Evolutionary conservation across 192 early-diverging fungal genomes (phyloP).

Genomic region (Coemansia sp.): DNA sequence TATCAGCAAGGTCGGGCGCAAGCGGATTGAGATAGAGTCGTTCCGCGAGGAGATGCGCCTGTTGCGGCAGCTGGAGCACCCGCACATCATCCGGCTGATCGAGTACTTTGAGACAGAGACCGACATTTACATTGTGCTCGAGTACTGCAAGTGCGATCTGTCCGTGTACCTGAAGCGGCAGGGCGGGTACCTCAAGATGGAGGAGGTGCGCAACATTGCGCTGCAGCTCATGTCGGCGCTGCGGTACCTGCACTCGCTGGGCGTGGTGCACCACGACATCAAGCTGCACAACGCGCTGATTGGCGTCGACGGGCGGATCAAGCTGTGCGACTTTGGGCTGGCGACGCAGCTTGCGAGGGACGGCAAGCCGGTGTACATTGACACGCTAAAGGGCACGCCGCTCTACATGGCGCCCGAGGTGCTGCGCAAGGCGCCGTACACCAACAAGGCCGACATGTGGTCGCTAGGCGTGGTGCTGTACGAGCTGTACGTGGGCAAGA

Average conservation of each 20-base stretch:
- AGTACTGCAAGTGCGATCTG: constrained; percentile 52
- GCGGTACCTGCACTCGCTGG: constrained; percentile 58
- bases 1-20: constrained; percentile 38
- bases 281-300: constrained; percentile 64
- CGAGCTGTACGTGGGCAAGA: constrained; percentile 50
- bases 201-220: constrained; percentile 40
- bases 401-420: constrained; percentile 50
- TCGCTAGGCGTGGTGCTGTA: constrained; percentile 51
- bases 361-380: constrained; percentile 32
- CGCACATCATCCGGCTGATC: constrained; percentile 47
- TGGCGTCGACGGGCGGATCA: constrained; percentile 54
- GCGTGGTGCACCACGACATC: constrained; percentile 71
- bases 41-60: constrained; percentile 51
- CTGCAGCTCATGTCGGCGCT: constrained; percentile 60
- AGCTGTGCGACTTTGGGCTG: constrained; percentile 53
- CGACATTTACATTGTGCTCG: constrained; percentile 51
- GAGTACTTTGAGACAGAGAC: constrained; percentile 48
- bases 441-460: constrained; percentile 51
- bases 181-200: constrained; percentile 40
- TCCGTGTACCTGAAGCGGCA: constrained; percentile 27
- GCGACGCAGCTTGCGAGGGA: constrained; percentile 49
- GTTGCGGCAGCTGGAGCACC: constrained; percentile 44
- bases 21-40: constrained; percentile 39
- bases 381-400: constrained; percentile 46
- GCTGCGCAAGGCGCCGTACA: constrained; percentile 44